These are phyloP conservation scores for Teunomyces pallodes DNA, from an alignment of 805 yeast genomes.

Conservation along the genomic window DNA sequence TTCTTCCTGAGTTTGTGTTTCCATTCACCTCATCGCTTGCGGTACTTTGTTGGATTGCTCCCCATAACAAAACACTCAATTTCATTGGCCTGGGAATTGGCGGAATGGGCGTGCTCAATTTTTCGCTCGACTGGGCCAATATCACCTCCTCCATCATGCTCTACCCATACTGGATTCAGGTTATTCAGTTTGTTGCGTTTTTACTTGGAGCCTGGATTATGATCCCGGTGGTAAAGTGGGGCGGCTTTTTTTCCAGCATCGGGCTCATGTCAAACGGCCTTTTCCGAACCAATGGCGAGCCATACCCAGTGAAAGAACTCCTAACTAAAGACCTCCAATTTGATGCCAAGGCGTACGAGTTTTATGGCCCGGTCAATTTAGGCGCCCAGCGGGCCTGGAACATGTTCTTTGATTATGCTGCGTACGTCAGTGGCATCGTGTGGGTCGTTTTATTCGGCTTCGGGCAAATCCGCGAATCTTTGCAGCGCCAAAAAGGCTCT, in stretches of 20 bases:
- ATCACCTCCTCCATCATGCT: conserved; percentile 50
- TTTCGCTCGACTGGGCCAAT: conserved; percentile 53
- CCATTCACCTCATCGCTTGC: conserved; percentile 51
- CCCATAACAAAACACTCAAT: conserved; percentile 36
- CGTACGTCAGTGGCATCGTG: conserved; percentile 46
- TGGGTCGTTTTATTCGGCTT: conserved; percentile 45
- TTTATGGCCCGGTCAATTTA: conserved; percentile 44
- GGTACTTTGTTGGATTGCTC: conserved; percentile 48
- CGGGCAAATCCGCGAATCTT: conserved; percentile 19
- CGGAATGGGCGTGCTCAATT: conserved; percentile 49
- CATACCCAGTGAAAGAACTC: conserved; percentile 42
- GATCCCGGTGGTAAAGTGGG: conserved; percentile 49
- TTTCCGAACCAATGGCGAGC: conserved; percentile 33
- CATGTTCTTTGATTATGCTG: conserved; percentile 53
- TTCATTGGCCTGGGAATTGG: conserved; percentile 54
- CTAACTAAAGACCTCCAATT: conserved; percentile 39
- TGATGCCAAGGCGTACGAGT: conserved; percentile 45
- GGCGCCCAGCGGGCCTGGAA: conserved; percentile 52
- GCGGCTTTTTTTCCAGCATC: conserved; percentile 22
- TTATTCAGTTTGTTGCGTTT: conserved; percentile 47
- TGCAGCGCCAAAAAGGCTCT: conserved; percentile 8
- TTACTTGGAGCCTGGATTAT: conserved; percentile 47
- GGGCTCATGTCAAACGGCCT: conserved; percentile 50
- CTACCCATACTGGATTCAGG: conserved; percentile 52
- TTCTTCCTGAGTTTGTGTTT: conserved; percentile 47